Evolutionary conservation across 2,329 filamentous ascomycete species (phyloP), one percentile per base, ranked within the genome.

Genomic region (Phoma sp.): DNA sequence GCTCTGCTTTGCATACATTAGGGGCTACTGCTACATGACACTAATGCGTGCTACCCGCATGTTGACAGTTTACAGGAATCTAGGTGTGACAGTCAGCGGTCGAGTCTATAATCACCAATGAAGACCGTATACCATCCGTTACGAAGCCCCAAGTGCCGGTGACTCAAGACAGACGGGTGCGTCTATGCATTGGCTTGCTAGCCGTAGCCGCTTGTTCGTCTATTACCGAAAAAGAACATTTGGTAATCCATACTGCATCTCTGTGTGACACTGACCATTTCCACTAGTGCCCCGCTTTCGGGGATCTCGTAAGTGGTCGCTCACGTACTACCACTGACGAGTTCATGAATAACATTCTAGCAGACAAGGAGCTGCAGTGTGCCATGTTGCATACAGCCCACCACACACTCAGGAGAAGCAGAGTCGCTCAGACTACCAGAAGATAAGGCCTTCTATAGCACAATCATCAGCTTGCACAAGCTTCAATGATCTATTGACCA

Each of bases 221-320:
- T 45, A 37, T 43, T 51, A 31, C 43, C 47, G 47, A 32, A 21
- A 12, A 43, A 46, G 25, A 29, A 5, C 41, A 29, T 29, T 29
- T 8, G 4, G 22, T 24, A 6, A 24, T 24, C 6, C 10, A 33
- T 45, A 29, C 38, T 36, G 35, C 13, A 24, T 1, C 4, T 21
- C 24, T 29, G 6, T 15, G 15, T 38, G 25, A 21, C 10, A 32
- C 29, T 25, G 24, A 21, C 6, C 36, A 22, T 22, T n/a, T 9
- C 2, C 10, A 5, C 13, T 29, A 4, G 9, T 9, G 27, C 15
- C 13, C 25, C 21, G 8, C 8, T 24, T 7, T 38, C 7, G 12
- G 36, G 31, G 15, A 21, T 4, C 3, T 32, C 1, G 13, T 4
- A 13, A 15, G 19, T n/a, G 22, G 6, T 41, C 29, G 22, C 31